Evolutionary conservation across 164 flowering plant genomes (phyloP).

Genomic region (Nelumbo lutea): DNA sequence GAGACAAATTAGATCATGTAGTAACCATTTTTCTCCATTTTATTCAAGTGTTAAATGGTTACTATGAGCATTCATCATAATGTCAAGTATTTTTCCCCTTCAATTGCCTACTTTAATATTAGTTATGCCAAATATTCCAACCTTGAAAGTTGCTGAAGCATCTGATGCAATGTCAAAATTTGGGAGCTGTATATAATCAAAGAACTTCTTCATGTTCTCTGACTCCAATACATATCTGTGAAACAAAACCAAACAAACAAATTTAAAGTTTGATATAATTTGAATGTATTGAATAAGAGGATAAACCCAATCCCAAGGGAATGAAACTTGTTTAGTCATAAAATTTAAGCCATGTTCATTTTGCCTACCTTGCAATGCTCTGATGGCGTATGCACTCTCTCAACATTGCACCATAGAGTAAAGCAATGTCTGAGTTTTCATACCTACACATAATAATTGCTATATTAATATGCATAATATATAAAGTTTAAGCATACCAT

Average conservation of each 20-base stretch:
- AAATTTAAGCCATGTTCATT: background rate
- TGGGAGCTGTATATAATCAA: conserved; percentile 84
- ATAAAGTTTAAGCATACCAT: too few species aligned
- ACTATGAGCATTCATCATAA: too few species aligned
- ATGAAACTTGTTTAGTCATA: background rate
- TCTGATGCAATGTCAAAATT: conserved; percentile 95
- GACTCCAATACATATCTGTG: conserved; percentile 82
- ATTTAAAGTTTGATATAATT: background rate
- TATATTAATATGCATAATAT: too few species aligned
- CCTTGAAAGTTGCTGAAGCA: conserved; percentile 96
- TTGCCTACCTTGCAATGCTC: conserved; percentile 58
- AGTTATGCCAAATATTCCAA: conserved; percentile 13
- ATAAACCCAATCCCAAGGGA: background rate
- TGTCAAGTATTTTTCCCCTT: too few species aligned
- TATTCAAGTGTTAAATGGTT: too few species aligned
- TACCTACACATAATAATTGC: conserved; percentile 30
- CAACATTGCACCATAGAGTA: conserved; percentile 76
- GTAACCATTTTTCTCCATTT: too few species aligned
- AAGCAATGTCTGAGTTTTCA: conserved; percentile 64
- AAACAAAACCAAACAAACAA: conserved; percentile 1
- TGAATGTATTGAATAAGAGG: too few species aligned
- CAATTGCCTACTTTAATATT: background rate
- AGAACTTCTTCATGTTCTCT: conserved; percentile 77
- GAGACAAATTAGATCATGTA: too few species aligned
- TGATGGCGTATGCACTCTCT: conserved; percentile 89